phyloP scores from a whole-genome alignment of 108 stramenopile genomes.

The Thalassiosira profunda region DNA sequence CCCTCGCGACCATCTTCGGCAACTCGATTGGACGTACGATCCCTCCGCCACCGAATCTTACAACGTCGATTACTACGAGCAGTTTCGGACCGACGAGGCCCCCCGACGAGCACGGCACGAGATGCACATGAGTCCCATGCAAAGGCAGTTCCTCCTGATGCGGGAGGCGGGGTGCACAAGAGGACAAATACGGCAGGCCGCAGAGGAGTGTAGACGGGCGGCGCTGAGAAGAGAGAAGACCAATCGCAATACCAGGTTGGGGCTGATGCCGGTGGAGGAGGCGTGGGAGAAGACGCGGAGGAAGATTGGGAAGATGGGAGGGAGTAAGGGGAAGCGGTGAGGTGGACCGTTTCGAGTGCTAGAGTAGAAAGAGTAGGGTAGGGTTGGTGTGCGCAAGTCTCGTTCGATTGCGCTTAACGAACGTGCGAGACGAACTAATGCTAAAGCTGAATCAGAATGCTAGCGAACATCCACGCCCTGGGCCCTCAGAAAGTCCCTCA shows the following conservation, averaged over 20 bases:
- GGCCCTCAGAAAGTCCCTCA: neutral
- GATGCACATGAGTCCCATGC: conserved; percentile 47
- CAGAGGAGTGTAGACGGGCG: conserved; percentile 49
- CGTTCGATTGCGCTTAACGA: neutral
- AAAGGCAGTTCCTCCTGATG: conserved; percentile 49
- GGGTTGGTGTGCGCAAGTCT: neutral
- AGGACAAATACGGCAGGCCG: conserved; percentile 38
- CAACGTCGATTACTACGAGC: conserved; percentile 24
- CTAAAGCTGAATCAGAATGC: neutral
- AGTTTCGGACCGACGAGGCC: neutral
- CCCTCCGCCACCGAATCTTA: neutral
- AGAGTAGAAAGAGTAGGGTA: neutral
- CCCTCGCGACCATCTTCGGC: too few relatives aligned
- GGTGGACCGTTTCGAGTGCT: neutral
- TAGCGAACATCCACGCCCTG: neutral
- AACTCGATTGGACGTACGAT: conserved; percentile 38
- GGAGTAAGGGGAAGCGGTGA: neutral
- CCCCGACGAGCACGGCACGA: conserved; percentile 24
- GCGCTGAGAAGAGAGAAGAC: conserved; percentile 21
- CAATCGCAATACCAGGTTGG: neutral
- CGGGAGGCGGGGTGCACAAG: conserved; percentile 50
- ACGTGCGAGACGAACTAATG: neutral
- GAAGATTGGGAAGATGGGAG: conserved; percentile 1
- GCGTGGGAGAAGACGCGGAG: conserved; percentile 9
- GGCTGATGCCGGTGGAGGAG: conserved; percentile 23